These are phyloP conservation scores for Thermothelomyces thermophilus DNA, from an alignment of 2,329 filamentous ascomycete species.

Conservation along the genomic window DNA sequence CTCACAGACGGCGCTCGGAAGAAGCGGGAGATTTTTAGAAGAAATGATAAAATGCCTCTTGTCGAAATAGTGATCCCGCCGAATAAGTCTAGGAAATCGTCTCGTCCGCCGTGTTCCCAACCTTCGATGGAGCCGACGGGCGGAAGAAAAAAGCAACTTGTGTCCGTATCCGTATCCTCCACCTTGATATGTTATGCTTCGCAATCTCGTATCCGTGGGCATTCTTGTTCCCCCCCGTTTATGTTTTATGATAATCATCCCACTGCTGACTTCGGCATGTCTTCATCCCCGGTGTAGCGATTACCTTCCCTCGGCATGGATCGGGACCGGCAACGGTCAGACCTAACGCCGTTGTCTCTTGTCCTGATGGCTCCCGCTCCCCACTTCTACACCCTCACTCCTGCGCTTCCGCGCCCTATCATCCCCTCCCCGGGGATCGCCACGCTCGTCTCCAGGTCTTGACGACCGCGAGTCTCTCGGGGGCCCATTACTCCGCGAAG, in stretches of 20 bases:
- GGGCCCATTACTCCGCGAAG: slow-evolving; percentile 25
- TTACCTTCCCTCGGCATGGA: neutral
- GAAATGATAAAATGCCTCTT: neutral
- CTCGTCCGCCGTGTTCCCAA: neutral
- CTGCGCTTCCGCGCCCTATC: slow-evolving; percentile 34
- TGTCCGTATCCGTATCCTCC: slow-evolving; percentile 7
- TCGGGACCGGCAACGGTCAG: too few relatives aligned
- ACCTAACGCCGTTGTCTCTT: slow-evolving; percentile 47
- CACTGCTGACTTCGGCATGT: neutral
- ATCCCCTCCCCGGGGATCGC: slow-evolving; percentile 29
- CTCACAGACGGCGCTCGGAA: neutral
- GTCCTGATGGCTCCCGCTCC: slow-evolving; percentile 40
- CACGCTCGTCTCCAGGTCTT: slow-evolving; percentile 27
- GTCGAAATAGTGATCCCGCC: neutral
- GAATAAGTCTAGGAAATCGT: neutral
- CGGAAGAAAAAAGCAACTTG: slow-evolving; percentile 3
- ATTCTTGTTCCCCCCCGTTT: neutral
- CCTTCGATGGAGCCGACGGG: neutral
- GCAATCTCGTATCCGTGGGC: slow-evolving; percentile 1
- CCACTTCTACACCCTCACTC: slow-evolving; percentile 38
- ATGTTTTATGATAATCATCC: neutral
- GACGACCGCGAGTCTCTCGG: slow-evolving; percentile 21
- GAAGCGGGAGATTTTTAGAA: neutral
- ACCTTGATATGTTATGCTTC: neutral
- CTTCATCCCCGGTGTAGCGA: neutral